These are phyloP conservation scores for Punctularia strigosozonata DNA, from an alignment of 768 basidiomycete genomes.

Conservation along the genomic window DNA sequence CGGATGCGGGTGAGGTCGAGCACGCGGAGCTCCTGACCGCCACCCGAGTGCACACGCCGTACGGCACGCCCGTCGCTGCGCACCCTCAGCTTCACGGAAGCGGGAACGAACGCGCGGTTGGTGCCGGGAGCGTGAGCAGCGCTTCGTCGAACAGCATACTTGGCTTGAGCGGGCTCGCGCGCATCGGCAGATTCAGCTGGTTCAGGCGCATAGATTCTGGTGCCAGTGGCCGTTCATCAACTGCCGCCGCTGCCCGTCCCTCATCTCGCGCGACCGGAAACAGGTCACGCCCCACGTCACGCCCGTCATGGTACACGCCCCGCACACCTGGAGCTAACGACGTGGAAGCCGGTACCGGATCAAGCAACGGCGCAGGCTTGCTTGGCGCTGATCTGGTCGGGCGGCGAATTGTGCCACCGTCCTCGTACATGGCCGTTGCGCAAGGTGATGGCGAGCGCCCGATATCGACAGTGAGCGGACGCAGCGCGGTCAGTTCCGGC, in stretches of 20 bases:
- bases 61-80: conserved; percentile 12
- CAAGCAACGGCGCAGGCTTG: too few relatives aligned
- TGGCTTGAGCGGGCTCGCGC: conserved; percentile 37
- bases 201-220: conserved; percentile 33
- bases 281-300: conserved; percentile 17
- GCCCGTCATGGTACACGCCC: conserved; percentile 13
- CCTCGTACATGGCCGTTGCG: conserved; percentile 10
- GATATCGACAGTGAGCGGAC: conserved; percentile 45
- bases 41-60: conserved; percentile 27
- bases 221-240: too few relatives aligned
- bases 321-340: conserved; percentile 27
- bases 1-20: conserved; percentile 28
- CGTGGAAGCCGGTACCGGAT: conserved; percentile 31
- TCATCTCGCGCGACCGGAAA: conserved; percentile 16
- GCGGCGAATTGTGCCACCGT: conserved; percentile 16
- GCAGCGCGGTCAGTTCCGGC: conserved; percentile 24
- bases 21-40: conserved; percentile 40
- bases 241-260: conserved; percentile 11
- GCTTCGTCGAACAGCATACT: conserved; percentile 23
- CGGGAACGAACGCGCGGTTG: conserved; percentile 14
- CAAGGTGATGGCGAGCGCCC: conserved; percentile 36
- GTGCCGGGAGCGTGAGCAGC: conserved; percentile 11
- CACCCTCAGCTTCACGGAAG: conserved; percentile 6
- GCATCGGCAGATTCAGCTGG: conserved; percentile 46
- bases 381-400: too few relatives aligned